Evolutionary conservation across 2,329 filamentous ascomycete species (phyloP), one percentile per base, ranked within the genome.

Genomic region (Hansfordia pulvinata): DNA sequence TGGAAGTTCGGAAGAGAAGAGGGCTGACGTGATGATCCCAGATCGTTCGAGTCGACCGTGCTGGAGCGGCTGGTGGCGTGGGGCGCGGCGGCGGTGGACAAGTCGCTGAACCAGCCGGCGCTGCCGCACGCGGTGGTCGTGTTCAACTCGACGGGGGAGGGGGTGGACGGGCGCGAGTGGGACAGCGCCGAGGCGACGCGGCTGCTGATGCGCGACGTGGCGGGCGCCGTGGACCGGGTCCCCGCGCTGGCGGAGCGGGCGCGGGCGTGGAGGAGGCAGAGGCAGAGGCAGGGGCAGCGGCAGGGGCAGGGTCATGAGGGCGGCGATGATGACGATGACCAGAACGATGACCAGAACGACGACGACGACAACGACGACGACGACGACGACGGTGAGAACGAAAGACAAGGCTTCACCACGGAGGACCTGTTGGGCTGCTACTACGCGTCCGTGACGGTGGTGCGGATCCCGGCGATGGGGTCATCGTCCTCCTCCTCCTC

Each of bases 71-170:
- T 69, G 4, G 38, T 69, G 9, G 48, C 55, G 20, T 69, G 64
- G 64, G 64, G 62, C 10, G 51, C 53, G 3, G 54, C 60, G 9
- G 58, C 59, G 2, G 45, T 69, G 6, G 63, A 69, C 33, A 64
- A 56, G 31, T 64, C 63, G 1, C 52, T 60, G 22, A 69, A 69
- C 31, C 65, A 70, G 34, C 64, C 65, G 0, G 54, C 60, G 3
- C 50, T 70, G 3, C 64, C 66, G 3, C 62, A 68, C 36, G 64
- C 59, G 5, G 55, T 71, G 27, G 60, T 71, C 21, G 62, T 60
- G 0, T 45, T 70, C 19, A 69, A 69, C 37, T 55, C 53, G 2
- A 49, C 53, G 0, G 52, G 62, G 7, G 37, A 42, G 21, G 44
- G 44, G 20, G 43, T 56, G 4, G 43, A 56, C 18, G 41, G 45